Evolutionary conservation across 768 basidiomycete genomes (phyloP).

Genomic region (Neoboletus brunneissimus): DNA sequence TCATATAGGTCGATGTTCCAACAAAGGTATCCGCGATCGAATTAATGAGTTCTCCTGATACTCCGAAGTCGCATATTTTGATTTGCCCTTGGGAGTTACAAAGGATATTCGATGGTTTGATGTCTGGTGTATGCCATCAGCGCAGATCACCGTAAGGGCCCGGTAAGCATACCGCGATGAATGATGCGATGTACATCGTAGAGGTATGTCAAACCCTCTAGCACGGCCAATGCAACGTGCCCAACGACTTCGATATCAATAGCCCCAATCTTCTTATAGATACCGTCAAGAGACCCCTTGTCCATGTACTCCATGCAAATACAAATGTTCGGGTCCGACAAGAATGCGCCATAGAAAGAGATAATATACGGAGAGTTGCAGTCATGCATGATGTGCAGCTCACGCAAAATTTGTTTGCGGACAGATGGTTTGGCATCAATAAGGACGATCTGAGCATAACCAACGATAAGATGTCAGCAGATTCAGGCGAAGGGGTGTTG

Average conservation of each 20-base stretch:
- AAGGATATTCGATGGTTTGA: conserved; percentile 98
- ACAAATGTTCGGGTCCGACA: conserved; percentile 97
- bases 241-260: conserved; percentile 92
- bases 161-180: conserved; percentile 78
- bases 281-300: conserved; percentile 89
- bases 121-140: conserved; percentile 56
- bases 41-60: conserved; percentile 98
- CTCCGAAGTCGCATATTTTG: conserved; percentile 99
- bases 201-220: conserved; percentile 93
- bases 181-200: conserved; percentile 98
- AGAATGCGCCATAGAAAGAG: conserved; percentile 95
- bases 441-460: conserved; percentile 69
- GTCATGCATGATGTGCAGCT: conserved; percentile 99
- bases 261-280: conserved; percentile 94
- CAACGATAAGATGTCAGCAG: neutral
- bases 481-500: neutral
- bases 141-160: neutral
- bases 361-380: conserved; percentile 93
- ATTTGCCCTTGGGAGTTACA: conserved; percentile 93
- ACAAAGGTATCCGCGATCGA: conserved; percentile 99
- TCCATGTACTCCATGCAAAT: conserved; percentile 98
- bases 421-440: conserved; percentile 97
- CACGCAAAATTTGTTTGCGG: conserved; percentile 95
- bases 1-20: conserved; percentile 99
- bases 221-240: conserved; percentile 90